A percentile compares a stretch with the other conserved stretches of the same genome.
phyloP scores from a whole-genome alignment of 805 yeast species.

The Kodamaea sagamina region DNA sequence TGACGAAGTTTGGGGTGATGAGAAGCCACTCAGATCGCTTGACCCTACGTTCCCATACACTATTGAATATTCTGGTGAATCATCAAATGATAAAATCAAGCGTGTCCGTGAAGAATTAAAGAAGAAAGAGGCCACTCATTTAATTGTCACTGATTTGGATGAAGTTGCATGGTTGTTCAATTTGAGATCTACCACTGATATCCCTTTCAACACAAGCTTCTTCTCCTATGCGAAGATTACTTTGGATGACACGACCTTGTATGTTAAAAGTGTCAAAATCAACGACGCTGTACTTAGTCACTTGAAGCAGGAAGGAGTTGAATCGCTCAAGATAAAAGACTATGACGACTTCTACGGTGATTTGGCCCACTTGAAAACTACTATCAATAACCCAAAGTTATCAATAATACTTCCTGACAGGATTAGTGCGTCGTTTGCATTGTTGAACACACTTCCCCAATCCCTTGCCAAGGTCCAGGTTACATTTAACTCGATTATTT shows the following conservation, averaged over 20 bases:
- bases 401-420: slow-evolving; percentile 36
- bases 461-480: slow-evolving; percentile 28
- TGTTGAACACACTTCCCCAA: slow-evolving; percentile 30
- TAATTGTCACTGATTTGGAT: slow-evolving; percentile 74
- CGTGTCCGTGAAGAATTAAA: slow-evolving; percentile 34
- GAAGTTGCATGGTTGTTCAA: slow-evolving; percentile 92
- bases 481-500: slow-evolving; percentile 32
- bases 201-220: slow-evolving; percentile 85
- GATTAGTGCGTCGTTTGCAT: slow-evolving; percentile 33
- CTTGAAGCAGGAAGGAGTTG: slow-evolving; percentile 24
- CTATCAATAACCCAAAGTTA: slow-evolving; percentile 18
- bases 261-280: slow-evolving; percentile 51
- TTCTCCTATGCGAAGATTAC: slow-evolving; percentile 58
- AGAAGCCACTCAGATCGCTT: slow-evolving; percentile 35
- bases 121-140: slow-evolving; percentile 24
- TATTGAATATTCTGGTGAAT: slow-evolving; percentile 37
- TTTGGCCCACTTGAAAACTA: slow-evolving; percentile 33
- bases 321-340: slow-evolving; percentile 41
- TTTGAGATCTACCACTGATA: slow-evolving; percentile 73
- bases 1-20: slow-evolving; percentile 41
- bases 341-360: slow-evolving; percentile 64
- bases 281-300: slow-evolving; percentile 30
- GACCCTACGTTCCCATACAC: slow-evolving; percentile 35
- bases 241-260: slow-evolving; percentile 45
- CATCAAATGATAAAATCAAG: slow-evolving; percentile 30